phyloP scores from a whole-genome alignment of 345 rosid species.

The Citrus glauca region DNA sequence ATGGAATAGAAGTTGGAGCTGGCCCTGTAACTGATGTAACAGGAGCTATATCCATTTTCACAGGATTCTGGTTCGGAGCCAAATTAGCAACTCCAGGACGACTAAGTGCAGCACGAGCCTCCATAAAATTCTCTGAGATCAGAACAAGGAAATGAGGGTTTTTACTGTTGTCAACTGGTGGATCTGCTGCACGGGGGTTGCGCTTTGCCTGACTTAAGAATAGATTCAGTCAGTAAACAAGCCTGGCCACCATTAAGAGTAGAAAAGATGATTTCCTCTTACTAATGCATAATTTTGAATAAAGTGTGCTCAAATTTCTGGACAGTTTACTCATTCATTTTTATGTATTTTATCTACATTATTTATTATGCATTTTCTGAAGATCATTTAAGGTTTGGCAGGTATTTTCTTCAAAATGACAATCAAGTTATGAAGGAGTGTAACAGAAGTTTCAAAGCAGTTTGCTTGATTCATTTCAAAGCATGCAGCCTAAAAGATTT shows the following conservation, averaged over 20 bases:
- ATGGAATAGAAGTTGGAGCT: conserved; percentile 51
- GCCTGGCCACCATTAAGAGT: conserved; percentile 10
- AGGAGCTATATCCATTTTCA: conserved; percentile 77
- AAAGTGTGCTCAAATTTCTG: neutral
- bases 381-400: neutral
- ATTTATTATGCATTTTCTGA: neutral
- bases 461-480: neutral
- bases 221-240: conserved; percentile 19
- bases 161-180: conserved; percentile 58
- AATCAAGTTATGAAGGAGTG: neutral
- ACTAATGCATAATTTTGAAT: neutral
- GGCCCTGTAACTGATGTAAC: conserved; percentile 63
- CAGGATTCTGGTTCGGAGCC: conserved; percentile 66
- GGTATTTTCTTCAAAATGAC: neutral
- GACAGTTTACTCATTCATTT: neutral
- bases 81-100: conserved; percentile 60
- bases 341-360: neutral
- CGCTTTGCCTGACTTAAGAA: conserved; percentile 69
- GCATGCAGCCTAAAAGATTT: neutral
- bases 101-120: conserved; percentile 87
- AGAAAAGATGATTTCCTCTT: conserved; percentile 2
- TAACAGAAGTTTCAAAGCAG: neutral
- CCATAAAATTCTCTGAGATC: conserved; percentile 85
- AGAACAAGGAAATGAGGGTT: conserved; percentile 78
- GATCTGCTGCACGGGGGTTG: conserved; percentile 60